These are phyloP conservation scores for Pseudozyma sp. DNA, from an alignment of 1,284 basidiomycete genomes.

Conservation along the genomic window DNA sequence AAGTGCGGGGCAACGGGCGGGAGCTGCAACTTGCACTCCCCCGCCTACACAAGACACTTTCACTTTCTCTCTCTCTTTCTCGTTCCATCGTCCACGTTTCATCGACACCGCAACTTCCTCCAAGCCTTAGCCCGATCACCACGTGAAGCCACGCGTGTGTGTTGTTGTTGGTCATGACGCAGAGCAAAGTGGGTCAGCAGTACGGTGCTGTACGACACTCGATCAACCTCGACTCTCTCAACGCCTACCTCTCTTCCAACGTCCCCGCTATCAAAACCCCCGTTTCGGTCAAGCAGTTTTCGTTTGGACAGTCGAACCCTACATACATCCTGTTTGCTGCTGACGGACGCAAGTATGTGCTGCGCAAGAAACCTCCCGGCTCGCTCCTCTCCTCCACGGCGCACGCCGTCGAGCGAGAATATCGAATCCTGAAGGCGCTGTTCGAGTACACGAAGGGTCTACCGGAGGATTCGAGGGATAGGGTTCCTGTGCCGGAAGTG, in stretches of 20 bases:
- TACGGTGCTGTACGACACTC: slow-evolving; percentile 56
- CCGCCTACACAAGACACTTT: no score
- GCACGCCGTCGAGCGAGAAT: slow-evolving; percentile 94
- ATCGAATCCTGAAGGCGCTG: slow-evolving; percentile 78
- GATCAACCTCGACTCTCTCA: slow-evolving; percentile 45
- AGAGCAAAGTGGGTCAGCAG: slow-evolving; percentile 49
- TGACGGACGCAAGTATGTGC: slow-evolving; percentile 79
- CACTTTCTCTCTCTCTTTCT: no score
- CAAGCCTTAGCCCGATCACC: no score
- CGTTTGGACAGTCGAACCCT: slow-evolving; percentile 80
- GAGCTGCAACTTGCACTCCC: no score
- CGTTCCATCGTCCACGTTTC: no score
- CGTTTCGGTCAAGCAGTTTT: slow-evolving; percentile 88
- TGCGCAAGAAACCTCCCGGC: slow-evolving; percentile 94
- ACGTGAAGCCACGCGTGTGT: no score
- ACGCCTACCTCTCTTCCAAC: slow-evolving; percentile 75
- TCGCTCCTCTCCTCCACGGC: slow-evolving; percentile 86
- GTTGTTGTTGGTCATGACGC: background rate
- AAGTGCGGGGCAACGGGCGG: no score
- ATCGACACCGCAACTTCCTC: no score
- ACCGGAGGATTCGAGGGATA: slow-evolving; percentile 35
- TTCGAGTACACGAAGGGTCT: slow-evolving; percentile 31
- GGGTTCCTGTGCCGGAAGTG: slow-evolving; percentile 87
- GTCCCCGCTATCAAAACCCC: slow-evolving; percentile 76
- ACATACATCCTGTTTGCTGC: slow-evolving; percentile 81